Base-by-base conservation (phyloP, 2,329 filamentous ascomycete genomes). In the Ophiocordyceps camponoti-saundersi region DNA sequence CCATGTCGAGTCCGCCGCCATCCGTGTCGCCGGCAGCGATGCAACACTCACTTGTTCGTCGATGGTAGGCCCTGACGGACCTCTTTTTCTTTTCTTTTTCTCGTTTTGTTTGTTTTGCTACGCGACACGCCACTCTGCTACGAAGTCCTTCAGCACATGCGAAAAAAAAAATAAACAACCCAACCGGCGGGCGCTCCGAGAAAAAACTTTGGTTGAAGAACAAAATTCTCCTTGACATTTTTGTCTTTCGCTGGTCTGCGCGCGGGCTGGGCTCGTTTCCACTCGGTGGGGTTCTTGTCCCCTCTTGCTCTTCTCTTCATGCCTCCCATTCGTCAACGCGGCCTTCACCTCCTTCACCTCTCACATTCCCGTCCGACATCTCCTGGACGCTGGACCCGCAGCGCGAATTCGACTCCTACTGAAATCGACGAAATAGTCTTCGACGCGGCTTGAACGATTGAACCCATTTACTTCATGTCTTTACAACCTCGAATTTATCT, bases 1-100 rank as follows among this genome's bases (percentile, higher is more conserved):
- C 79, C 59, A 82, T 95, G 71, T 81, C 87, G 48, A 94, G 87
- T 69, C 90, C 90, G 55, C 87, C 90, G 23, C 82, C 82, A 41
- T 80, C 77, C 50, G 73, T 80, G 42, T 80, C 77, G 42, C 78
- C 78, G 51, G 69, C 69, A 59, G 70, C 76, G 61, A 73, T 80
- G 70, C 74, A 75, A 59, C 72, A 75, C 57, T 56, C 63, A 47
- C 65, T 75, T 52, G 64, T 63, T 48, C 67, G 71, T 51, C 69
- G 72, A 53, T 79, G 75, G 75, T 78, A 77, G 63, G 49, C 41
- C 47, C 16, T 18, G 6, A 15, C 13, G 34, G 34, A n/a, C 11
- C 32, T 18, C 10, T 39, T 18, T 15, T 39, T 39, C 18, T 18
- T n/a, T n/a, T 39, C 34, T 39, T 18, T 15, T 39, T 39, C 16